Conservation (phyloP, 257 asterid species). For the Fraxinus pennsylvanica region DNA sequence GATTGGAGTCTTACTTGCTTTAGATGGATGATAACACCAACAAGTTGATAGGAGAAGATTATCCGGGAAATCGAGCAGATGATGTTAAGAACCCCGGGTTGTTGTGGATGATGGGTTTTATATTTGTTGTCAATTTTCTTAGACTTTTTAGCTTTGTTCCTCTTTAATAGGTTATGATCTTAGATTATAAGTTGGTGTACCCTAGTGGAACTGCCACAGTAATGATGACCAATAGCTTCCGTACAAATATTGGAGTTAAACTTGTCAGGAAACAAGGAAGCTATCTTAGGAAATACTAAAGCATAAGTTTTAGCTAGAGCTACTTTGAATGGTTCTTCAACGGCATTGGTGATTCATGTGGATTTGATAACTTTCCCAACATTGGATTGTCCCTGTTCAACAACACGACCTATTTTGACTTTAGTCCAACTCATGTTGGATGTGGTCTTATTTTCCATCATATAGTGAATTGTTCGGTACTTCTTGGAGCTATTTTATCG, state of each 20-base stretch:
- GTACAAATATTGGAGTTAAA: constrained; percentile 87
- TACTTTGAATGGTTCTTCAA: constrained; percentile 97
- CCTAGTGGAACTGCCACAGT: constrained; percentile 99
- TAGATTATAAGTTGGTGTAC: constrained; percentile 79
- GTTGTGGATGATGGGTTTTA: constrained; percentile 90
- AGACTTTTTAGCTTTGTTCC: constrained; percentile 94
- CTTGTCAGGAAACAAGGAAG: constrained; percentile 94
- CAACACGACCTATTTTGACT: constrained; percentile 32
- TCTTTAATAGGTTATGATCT: constrained; percentile 90
- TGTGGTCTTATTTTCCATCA: too few species aligned
- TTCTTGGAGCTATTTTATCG: too few species aligned
- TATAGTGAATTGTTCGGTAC: too few species aligned
- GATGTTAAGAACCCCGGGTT: constrained; percentile 92
- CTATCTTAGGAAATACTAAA: constrained; percentile 79
- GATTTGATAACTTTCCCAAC: constrained; percentile 87
- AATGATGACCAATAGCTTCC: constrained; percentile 93
- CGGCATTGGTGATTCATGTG: constrained; percentile 92
- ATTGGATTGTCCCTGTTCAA: constrained; percentile 73
- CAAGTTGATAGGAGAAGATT: constrained; percentile 83
- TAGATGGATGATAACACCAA: constrained; percentile 94
- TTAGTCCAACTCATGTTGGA: too few species aligned
- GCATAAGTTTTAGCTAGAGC: constrained; percentile 92
- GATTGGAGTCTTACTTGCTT: constrained; percentile 85
- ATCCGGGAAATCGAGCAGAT: constrained; percentile 85
- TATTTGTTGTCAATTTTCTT: constrained; percentile 80